Percentiles rank a stretch among this genome's conserved stretches.
These are phyloP conservation scores for Mentha longifolia DNA, from an alignment of 257 asterid genomes.

Conservation along the genomic window DNA sequence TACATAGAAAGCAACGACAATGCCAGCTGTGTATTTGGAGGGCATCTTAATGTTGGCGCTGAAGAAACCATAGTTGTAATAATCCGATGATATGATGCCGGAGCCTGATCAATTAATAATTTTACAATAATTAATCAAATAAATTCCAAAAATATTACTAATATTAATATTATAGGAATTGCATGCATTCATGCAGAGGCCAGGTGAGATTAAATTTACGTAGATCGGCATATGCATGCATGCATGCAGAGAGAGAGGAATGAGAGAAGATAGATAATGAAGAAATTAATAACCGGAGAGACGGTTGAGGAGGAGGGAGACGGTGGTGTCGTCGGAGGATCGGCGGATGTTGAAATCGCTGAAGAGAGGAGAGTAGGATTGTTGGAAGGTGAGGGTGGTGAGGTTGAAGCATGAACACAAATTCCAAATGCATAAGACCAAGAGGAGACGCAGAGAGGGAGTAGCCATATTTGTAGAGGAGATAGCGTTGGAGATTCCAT, in stretches of 20 bases:
- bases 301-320: slow-evolving; percentile 78
- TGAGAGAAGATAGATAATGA: not conserved
- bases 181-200: too few relatives aligned
- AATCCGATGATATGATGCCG: slow-evolving; percentile 81
- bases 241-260: too few relatives aligned
- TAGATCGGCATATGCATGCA: too few relatives aligned
- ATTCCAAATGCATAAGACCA: slow-evolving; percentile 9
- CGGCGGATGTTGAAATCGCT: slow-evolving; percentile 74
- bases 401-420: slow-evolving; percentile 43
- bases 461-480: slow-evolving; percentile 28
- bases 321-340: slow-evolving; percentile 58
- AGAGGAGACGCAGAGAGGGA: slow-evolving; percentile 25
- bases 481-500: slow-evolving; percentile 28
- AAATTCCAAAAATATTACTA: too few relatives aligned
- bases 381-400: slow-evolving; percentile 53
- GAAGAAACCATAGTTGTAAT: slow-evolving; percentile 88
- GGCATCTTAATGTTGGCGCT: slow-evolving; percentile 93
- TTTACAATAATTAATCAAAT: too few relatives aligned
- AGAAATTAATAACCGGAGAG: slow-evolving; percentile 53
- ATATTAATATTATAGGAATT: too few relatives aligned
- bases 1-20: slow-evolving; percentile 91
- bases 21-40: slow-evolving; percentile 74
- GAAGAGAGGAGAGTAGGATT: slow-evolving; percentile 76
- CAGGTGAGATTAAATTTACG: too few relatives aligned
- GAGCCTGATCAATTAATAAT: slow-evolving; percentile 53